Evolutionary conservation across 805 yeast species (phyloP), one percentile per base, ranked within the genome.

Genomic region (Candida berthetii): DNA sequence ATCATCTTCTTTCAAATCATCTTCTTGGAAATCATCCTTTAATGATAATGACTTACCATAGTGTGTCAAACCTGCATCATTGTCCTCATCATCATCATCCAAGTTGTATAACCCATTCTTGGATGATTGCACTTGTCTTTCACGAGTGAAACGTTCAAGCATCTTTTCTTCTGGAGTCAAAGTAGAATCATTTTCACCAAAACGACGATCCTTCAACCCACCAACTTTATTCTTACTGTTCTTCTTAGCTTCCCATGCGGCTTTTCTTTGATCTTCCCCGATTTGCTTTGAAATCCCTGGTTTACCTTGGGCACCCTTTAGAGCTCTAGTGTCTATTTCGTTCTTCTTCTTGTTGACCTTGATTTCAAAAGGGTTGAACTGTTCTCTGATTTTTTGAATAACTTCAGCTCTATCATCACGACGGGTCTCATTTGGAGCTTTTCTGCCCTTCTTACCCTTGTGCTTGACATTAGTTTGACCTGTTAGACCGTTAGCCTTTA

Each of bases 91-190:
- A 25, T 69, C 78, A 18, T 74, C 78, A 40, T 75, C 80, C 39
- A 90, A 75, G 55, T 85, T 83, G 53, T 78, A 91, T 47, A 85
- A 55, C 25, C 80, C 76, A 34, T 71, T 66, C 50, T 73, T 80
- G 18, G 74, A 66, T n/a, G 77, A 66, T 44, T 74, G 74, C 15
- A 72, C 54, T 60, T 88, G 95, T 58, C 85, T 74, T 66, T 91
- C 98, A 42, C 82, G 78, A 4, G 96, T 86, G 68, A 88, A 93
- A 67, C 99, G 80, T 57, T 85, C 96, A 64, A 93, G 75, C 96
- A 89, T 89, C 61, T 85, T 87, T 51, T 93, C 96, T 62, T 93
- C 98, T 11, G 80, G 80, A n/a, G 83, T 76, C 69, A 93, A 55
- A 37, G 69, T 61, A 7, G 69, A 60, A 61, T 87, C 82, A 48